Evolutionary conservation across 73 alveolate genomes (phyloP), one percentile per base, ranked within the genome.

Genomic region (Paramecium tetraurelia): DNA sequence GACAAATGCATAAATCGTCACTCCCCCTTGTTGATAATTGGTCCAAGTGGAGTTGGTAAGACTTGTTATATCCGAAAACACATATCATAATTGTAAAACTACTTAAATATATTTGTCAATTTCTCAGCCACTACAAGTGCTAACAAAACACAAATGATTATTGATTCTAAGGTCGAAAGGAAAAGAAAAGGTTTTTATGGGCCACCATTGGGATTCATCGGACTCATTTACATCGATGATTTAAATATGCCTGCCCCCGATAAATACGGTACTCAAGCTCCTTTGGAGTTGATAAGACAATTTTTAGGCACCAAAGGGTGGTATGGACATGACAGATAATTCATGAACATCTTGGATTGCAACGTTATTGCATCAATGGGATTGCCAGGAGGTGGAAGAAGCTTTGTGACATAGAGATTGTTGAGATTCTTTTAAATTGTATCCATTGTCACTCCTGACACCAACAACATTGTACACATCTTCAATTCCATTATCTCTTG

Each of bases 281-380:
- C 99, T 2, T 94, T 98, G 12, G 99, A 98, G 94, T 94, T 98
- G 59, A 93, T 98, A 27, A 96, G 99, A 86, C 97, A 98, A 93
- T 97, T 99, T 98, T 94, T 97, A 97, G 99, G 98, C 86, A 96
- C 96, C 83, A 98, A 98, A 38, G 99, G 99, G 58, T 95, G 98
- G 98, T 92, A 88, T 68, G 95, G 96, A 5, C 75, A 83, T 86
- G 99, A 96, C 76, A 96, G 96, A 87, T 95, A 95, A 18, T 95
- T 96, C 80, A 95, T 92, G 89, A 93, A 92, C 24, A 80, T 96
- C 1, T 92, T 43, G 59, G 97, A 94, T 86, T 53, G 94, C 31
- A 85, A 92, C 7, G 77, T 95, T 46, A 84, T 93, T 33, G 92
- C 96, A 9, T 93, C 97, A 14, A 96, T 96, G 99, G 96, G 97